A percentile compares a stretch with the other conserved stretches of the same genome.
Evolutionary conservation across 2,329 filamentous ascomycete genomes (phyloP).

Genomic region (Pseudonectria buxi): DNA sequence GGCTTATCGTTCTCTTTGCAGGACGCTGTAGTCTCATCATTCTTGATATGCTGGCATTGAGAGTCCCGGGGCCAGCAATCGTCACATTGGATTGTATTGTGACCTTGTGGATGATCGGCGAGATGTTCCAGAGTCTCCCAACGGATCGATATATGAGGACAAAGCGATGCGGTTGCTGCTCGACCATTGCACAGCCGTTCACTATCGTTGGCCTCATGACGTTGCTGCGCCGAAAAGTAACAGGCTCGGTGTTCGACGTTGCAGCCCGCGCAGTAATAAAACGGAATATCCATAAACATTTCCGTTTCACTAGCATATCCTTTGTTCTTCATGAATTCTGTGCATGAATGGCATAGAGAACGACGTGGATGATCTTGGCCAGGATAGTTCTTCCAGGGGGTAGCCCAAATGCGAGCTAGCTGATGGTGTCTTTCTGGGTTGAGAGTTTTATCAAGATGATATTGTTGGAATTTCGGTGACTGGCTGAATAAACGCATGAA

Average conservation of each 20-base stretch:
- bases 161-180: background rate
- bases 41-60: too few species aligned
- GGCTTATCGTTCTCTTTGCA: too few species aligned
- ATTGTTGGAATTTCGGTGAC: background rate
- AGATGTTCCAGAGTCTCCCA: slow-evolving; percentile 2
- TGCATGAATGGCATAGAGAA: background rate
- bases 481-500: slow-evolving; percentile 5
- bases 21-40: too few species aligned
- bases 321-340: background rate
- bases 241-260: slow-evolving; percentile 6
- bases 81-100: background rate
- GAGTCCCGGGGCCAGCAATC: too few species aligned
- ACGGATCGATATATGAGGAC: slow-evolving; percentile 1
- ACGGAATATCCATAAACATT: slow-evolving; percentile 2
- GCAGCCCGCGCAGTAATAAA: slow-evolving; percentile 5
- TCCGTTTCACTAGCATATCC: slow-evolving; percentile 1
- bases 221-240: slow-evolving; percentile 3
- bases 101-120: background rate
- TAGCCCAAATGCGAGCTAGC: too few species aligned
- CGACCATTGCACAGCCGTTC: background rate
- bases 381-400: too few species aligned
- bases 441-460: slow-evolving; percentile 2
- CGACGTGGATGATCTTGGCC: too few species aligned
- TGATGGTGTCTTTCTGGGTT: background rate
- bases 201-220: slow-evolving; percentile 2